Conservation (phyloP, 2,329 filamentous ascomycete species). For the Epichloe sibirici region DNA sequence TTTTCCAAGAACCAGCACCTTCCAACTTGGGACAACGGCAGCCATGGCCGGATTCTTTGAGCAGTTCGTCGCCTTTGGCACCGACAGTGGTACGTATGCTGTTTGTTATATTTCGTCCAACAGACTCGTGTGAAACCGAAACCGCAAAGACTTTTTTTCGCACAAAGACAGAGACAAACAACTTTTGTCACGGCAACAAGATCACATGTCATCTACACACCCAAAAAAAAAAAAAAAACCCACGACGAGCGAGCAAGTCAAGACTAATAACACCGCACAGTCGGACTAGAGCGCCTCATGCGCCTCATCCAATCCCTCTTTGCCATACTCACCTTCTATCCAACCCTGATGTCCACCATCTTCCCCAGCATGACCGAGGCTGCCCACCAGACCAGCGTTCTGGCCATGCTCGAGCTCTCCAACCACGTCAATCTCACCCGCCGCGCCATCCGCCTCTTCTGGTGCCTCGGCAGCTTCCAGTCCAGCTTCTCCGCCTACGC, state of each 20-base stretch:
- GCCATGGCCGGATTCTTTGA: conserved; percentile 17
- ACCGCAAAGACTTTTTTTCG: neutral
- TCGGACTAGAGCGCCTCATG: conserved; percentile 48
- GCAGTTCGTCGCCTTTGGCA: conserved; percentile 32
- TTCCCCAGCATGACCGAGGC: conserved; percentile 13
- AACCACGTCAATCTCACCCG: conserved; percentile 36
- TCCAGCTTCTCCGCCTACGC: conserved; percentile 27
- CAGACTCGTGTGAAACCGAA: too few relatives aligned
- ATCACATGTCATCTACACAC: neutral
- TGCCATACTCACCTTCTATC: conserved; percentile 34
- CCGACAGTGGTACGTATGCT: conserved; percentile 29
- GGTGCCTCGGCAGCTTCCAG: conserved; percentile 50
- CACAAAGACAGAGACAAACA: neutral
- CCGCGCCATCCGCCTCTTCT: conserved; percentile 56
- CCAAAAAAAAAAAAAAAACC: neutral
- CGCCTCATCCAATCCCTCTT: conserved; percentile 42
- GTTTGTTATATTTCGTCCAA: neutral
- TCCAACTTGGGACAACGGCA: too few relatives aligned
- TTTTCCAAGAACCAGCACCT: too few relatives aligned
- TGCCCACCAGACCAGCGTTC: conserved; percentile 17
- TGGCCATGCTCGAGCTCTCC: conserved; percentile 24
- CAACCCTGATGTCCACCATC: conserved; percentile 25
- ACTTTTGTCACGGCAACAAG: too few relatives aligned
- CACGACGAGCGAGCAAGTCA: too few relatives aligned
- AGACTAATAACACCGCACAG: conserved; percentile 20